Base-by-base conservation (phyloP, 495 filamentous ascomycete genomes). In the Antarctomyces pellizariae region DNA sequence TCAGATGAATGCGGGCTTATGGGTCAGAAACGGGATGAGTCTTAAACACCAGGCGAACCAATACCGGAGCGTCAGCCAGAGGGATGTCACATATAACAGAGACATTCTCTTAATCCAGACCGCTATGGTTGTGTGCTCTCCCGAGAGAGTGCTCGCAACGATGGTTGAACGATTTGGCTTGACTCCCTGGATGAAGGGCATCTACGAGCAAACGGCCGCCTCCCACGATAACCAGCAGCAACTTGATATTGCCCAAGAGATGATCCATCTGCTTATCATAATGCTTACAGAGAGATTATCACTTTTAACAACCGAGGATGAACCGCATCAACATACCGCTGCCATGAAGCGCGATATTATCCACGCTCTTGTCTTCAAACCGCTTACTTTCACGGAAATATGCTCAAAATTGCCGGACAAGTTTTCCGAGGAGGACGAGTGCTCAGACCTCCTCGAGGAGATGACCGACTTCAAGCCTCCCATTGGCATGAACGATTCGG, bases 1-100 rank as follows among this genome's bases (percentile, higher is more conserved):
- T 2, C 89, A 99, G 51, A 95, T 95, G 70, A 90, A 89, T 45
- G 78, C 82, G 2, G 75, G 76, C 9, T 86, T 93, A 75, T 99
- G 86, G 86, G 89, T 99, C 20, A 71, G 86, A 18, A 99, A 99
- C 42, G 86, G 86, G 5, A 68, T 93, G 36, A 92, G 82, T 44
- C 64, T 99, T 24, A 70, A 78, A 8, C 86, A 99, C 44, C 86
- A 99, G 45, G 80, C 80, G 48, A 71, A 75, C 9, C 83, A 80
- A 7, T 95, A 95, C 40, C 70, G 78, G 24, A 79, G 77, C 22
- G 76, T 93, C 19, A 61, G 64, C 1, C 74, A 82, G 36, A 62
- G 86, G 32, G 84, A 95, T 51, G 72, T 92, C 26, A 75, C 78
- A 1, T 82, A 92, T 41, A 78, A 90, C 41, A 68, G 86, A 26